Evolutionary conservation across 2,329 filamentous ascomycete genomes (phyloP).

Genomic region (Lanzia echinophila): DNA sequence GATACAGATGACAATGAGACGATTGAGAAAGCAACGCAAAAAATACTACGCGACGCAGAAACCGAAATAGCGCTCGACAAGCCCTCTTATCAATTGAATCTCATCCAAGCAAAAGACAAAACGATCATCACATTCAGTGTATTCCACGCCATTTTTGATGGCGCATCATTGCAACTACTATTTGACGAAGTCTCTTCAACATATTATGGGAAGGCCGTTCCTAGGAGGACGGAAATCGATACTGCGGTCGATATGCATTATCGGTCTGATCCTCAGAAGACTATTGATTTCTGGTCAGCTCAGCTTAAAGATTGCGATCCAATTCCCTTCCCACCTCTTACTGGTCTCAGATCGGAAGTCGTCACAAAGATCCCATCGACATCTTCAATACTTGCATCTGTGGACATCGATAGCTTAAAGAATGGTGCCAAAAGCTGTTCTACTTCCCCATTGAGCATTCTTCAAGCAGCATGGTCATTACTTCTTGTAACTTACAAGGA

Average conservation of each 20-base stretch:
- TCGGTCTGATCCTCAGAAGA: background rate
- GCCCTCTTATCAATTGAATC: background rate
- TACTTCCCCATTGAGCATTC: background rate
- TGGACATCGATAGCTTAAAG: background rate
- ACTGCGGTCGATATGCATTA: constrained; percentile 1
- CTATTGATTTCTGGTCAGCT: background rate
- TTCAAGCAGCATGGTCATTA: constrained; percentile 4
- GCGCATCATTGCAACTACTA: background rate
- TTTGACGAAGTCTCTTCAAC: background rate
- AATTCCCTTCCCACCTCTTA: background rate
- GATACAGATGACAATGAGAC: background rate
- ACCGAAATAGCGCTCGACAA: background rate
- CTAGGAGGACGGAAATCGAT: background rate
- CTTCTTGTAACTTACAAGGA: background rate
- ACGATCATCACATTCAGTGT: background rate
- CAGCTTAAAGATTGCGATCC: constrained; percentile 1
- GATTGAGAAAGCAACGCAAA: background rate
- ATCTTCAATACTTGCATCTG: background rate
- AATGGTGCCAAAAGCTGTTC: constrained; percentile 1
- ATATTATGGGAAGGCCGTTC: background rate
- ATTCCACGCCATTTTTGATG: background rate
- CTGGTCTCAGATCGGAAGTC: background rate
- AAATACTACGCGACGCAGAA: background rate
- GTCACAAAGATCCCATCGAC: background rate
- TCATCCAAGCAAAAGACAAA: background rate